Base-by-base conservation (phyloP, 139 green algal species). In the Bryopsis sp. region DNA sequence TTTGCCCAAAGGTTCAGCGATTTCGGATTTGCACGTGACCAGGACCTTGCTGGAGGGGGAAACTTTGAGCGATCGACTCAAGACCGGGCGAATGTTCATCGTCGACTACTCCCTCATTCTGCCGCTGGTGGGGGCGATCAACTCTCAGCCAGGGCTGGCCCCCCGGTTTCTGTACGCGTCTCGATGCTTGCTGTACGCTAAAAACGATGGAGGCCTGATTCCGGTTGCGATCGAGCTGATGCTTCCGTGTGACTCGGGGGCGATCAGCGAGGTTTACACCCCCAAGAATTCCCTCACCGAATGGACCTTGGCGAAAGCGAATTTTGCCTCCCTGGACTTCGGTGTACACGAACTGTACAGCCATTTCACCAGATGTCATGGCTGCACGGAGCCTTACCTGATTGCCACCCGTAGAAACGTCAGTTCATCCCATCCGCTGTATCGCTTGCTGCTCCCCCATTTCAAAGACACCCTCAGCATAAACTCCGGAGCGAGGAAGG, bases 401-500 rank as follows among this genome's bases (percentile, higher is more conserved):
- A 84, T 86, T 46, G 71, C 78, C 24, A 61, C 76, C 24, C 58
- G 63, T 28, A 71, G 80, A 58, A 48, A 78, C 5, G 54, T 86
- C 2, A 76, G 60, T 67, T 47, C 50, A 26, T 66, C 79, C 67
- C 78, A 86, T 64, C 78, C 80, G 32, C 68, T 82, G 57, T 54
- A 37, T 31, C 43, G 1, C 24, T 22, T 71, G 3, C 29, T 4
- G 1, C 24, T 33, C 19, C 35, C 63, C 7, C 34, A 36, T 35
- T 63, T 62, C 63, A 65, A 11, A 24, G 84, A 81, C 75, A 86
- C 78, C 7, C 50, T 84, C 15, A 39, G 77, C 58, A 86, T 86
- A 72, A 86, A 86, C 70, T 24, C 31, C 50, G 73, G 77, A 38
- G 80, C 72, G 2, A 73, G 80, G 47, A 19, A 3, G 3, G 39